Evolutionary conservation across 116 monocot genomes (phyloP).

Genomic region (Posidonia oceanica): DNA sequence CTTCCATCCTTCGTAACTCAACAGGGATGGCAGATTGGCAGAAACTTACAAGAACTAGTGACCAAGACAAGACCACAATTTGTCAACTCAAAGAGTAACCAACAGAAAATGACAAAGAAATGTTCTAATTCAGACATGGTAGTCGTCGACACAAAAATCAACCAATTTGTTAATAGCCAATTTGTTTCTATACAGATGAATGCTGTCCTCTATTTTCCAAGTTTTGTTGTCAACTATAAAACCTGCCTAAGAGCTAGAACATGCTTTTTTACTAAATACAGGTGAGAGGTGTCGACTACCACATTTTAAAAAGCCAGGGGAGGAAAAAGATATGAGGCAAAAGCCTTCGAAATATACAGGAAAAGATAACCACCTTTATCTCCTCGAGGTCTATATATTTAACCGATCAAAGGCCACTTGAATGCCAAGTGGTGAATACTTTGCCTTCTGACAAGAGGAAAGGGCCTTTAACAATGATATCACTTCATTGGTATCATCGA

Average conservation of each 20-base stretch:
- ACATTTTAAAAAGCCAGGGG: neutral
- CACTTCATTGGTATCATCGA: constrained; percentile 42
- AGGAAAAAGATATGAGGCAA: neutral
- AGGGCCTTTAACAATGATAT: constrained; percentile 30
- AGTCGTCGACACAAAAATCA: neutral
- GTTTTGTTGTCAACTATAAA: neutral
- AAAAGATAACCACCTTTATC: neutral
- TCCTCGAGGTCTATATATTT: neutral
- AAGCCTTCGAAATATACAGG: neutral
- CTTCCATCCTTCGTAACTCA: too few relatives aligned
- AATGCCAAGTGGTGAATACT: neutral
- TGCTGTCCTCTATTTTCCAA: neutral
- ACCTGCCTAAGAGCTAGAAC: neutral
- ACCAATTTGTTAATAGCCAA: neutral
- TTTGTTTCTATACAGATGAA: neutral
- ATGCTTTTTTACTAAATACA: too few relatives aligned
- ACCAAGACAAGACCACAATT: too few relatives aligned
- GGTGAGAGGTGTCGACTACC: too few relatives aligned
- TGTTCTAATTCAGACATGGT: too few relatives aligned
- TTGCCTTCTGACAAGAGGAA: neutral
- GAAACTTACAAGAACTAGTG: too few relatives aligned
- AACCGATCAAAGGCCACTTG: neutral
- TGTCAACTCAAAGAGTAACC: too few relatives aligned
- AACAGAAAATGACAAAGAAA: too few relatives aligned
- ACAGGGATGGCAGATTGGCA: too few relatives aligned